Percentiles rank a stretch among this genome's conserved stretches.
Evolutionary conservation across 1,139 yeast species (phyloP).

Genomic region (Hansenula lynferdii): DNA sequence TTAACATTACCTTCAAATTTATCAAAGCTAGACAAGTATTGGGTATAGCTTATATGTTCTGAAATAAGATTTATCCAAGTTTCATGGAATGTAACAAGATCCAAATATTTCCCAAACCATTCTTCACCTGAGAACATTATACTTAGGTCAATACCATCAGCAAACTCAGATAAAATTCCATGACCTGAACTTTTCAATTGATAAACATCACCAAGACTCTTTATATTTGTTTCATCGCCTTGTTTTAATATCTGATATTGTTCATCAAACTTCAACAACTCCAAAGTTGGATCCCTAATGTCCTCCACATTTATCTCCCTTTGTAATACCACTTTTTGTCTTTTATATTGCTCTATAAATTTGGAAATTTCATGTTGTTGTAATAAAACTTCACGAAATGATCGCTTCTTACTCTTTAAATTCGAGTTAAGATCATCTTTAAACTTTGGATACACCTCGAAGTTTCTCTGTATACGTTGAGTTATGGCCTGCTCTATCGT

Average conservation of each 20-base stretch:
- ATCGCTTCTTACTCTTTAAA: conserved; percentile 31
- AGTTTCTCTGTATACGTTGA: conserved; percentile 43
- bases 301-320: conserved; percentile 14
- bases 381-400: conserved; percentile 35
- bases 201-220: conserved; percentile 6
- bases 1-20: conserved; percentile 32
- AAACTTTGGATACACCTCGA: conserved; percentile 36
- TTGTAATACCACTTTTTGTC: conserved; percentile 29
- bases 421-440: conserved; percentile 21
- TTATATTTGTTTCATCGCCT: conserved; percentile 23
- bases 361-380: conserved; percentile 68
- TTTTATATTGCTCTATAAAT: conserved; percentile 45
- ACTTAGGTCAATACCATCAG: conserved; percentile 44
- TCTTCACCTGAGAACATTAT: conserved; percentile 55
- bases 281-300: conserved; percentile 1
- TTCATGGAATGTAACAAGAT: conserved; percentile 47
- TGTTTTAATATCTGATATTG: conserved; percentile 32
- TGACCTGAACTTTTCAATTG: no score
- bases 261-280: conserved; percentile 36
- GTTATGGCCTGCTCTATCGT: conserved; percentile 50
- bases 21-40: conserved; percentile 45
- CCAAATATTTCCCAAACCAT: conserved; percentile 58
- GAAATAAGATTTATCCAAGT: conserved; percentile 42
- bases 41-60: conserved; percentile 37
- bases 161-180: no score